Base-by-base conservation (phyloP, 2,329 filamentous ascomycete genomes). In the Cordyceps tenuipes region DNA sequence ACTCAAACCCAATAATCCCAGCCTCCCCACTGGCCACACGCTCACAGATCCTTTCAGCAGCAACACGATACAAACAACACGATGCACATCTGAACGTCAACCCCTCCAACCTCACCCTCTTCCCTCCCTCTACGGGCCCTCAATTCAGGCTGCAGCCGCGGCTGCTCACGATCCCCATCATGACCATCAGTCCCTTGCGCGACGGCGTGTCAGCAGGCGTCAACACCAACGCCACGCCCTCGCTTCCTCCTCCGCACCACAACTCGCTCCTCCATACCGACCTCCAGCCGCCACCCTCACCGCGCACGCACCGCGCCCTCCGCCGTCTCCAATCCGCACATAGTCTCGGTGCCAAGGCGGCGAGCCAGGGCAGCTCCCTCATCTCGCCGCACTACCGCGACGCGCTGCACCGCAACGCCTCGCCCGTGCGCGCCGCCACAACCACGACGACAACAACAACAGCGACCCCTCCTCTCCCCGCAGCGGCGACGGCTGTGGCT, bases 261-360 rank as follows among this genome's bases (percentile, higher is more conserved):
- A 61, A 17, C 59, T 44, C 59, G 23, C 59, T 61, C 44, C 62
- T 74, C 61, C 70, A 72, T 43, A 73, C 77, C 44, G 76, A 82
- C 63, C 74, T 82, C 58, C 77, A 82, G 67, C 71, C 79, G 52
- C 80, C 84, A 63, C 79, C 83, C 26, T 86, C 85, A 31, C 85
- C 86, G 48, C 81, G 84, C 63, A 84, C 84, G 29, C 83, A 86
- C 69, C 83, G 88, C 67, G 81, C 83, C 51, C 78, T 91, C 62
- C 83, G 89, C 66, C 87, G 87, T 70, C 83, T 90, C 34, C 87
- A 91, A 72, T 91, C 89, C 36, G 88, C 89, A 55, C 88, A 91
- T 75, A 78, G 82, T 72, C 74, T 90, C 58, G 83, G 84, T 69
- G 70, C 84, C 63, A 80, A 82, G 66, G 75, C 77, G 59, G 69